Conservation (phyloP, 1,139 yeast species). For the Taiozyma onychis region DNA sequence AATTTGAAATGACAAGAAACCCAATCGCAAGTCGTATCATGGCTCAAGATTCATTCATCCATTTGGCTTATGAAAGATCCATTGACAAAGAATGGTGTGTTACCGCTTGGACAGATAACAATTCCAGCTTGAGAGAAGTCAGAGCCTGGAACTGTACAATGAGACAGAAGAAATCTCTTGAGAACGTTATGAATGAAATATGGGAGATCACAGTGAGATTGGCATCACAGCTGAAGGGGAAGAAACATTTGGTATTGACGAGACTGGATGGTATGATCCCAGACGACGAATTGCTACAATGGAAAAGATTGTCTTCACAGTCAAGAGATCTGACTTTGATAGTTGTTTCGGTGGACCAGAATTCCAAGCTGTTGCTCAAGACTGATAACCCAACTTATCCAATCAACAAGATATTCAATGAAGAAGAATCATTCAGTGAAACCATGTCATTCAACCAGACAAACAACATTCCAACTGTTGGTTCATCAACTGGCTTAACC, state of each 20-base stretch:
- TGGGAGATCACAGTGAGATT: constrained; percentile 48
- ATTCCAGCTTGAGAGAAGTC: constrained; percentile 57
- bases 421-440: constrained; percentile 20
- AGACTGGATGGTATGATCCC: constrained; percentile 68
- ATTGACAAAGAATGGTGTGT: constrained; percentile 78
- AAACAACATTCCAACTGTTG: constrained; percentile 21
- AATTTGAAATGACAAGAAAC: constrained; percentile 44
- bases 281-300: constrained; percentile 71
- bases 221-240: constrained; percentile 36
- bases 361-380: constrained; percentile 50
- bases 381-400: constrained; percentile 30
- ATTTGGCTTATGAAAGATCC: constrained; percentile 80
- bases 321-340: constrained; percentile 61
- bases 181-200: constrained; percentile 51
- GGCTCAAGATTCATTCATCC: constrained; percentile 72
- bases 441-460: constrained; percentile 15
- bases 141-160: constrained; percentile 60
- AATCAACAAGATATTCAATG: constrained; percentile 26
- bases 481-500: constrained; percentile 20
- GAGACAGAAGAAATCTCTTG: constrained; percentile 42
- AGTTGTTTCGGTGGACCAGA: constrained; percentile 65
- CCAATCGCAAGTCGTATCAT: constrained; percentile 31
- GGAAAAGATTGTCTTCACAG: constrained; percentile 63
- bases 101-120: constrained; percentile 88
- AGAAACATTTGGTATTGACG: constrained; percentile 57